Base-by-base conservation (phyloP, 495 filamentous ascomycete species). In the Platismatia glauca region DNA sequence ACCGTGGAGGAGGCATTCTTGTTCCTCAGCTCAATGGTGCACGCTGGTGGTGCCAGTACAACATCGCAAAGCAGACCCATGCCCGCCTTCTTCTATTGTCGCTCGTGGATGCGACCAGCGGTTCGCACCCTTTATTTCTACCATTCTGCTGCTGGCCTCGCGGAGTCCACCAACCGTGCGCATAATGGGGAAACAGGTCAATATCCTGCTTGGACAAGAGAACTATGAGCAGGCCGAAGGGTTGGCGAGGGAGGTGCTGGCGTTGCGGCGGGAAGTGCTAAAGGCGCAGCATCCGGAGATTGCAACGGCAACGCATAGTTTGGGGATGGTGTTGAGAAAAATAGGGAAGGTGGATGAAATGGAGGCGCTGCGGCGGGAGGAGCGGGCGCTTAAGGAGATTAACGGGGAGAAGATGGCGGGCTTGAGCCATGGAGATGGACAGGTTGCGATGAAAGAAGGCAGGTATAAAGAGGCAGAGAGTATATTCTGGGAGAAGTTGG, bases 281-380 rank as follows among this genome's bases (percentile, higher is more conserved):
- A 52, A 27, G 48, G 11, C 48, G 48, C 48, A 31, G 48, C 48
- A 52, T 31, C 48, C 48, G 48, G 48, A 52, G 48, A 52, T 52
- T 27, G 48, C 48, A 27, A 4, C 11, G 27, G 24, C 48, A 27
- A 52, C 31, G 48, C 48, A 31, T 31, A 31, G 22, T 31, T 52
- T 52, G 48, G 48, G 48, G 12, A 13, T 52, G 27, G 48, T 18
- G 22, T 52, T 52, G 48, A 4, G 27, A 7, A 52, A 52, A 31
- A 1, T 16, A 27, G 48, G 48, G 24, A 52, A 52, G 48, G 48
- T 31, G 48, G 48, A 52, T 52, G 48, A 31, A 31, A 27, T 27
- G 48, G 27, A 52, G 48, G 48, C 48, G 48, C 48, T 52, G 48
- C 24, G 48, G 48, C 48, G 48, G 48, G 48, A 52, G 48, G 48